Percentiles rank a stretch among this genome's conserved stretches.
phyloP scores from a whole-genome alignment of 192 early-diverging fungal genomes.

The Coemansia umbellata region DNA sequence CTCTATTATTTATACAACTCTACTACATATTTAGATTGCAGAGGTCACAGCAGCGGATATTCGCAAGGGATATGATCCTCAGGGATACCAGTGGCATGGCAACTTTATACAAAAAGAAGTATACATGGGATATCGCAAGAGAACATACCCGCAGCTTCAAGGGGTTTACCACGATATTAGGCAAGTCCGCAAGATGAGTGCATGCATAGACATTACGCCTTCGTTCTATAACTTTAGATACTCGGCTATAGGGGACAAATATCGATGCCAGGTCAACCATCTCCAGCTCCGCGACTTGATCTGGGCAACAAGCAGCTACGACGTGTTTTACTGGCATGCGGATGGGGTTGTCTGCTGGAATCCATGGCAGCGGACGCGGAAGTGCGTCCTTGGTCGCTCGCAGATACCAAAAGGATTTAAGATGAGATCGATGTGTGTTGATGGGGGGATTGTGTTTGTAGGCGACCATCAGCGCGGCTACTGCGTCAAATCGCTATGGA shows the following conservation, averaged over 20 bases:
- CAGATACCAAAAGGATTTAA: conserved; percentile 19
- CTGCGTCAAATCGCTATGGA: conserved; percentile 20
- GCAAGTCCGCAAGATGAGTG: conserved; percentile 17
- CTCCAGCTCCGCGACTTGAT: conserved; percentile 51
- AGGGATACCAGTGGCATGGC: conserved; percentile 57
- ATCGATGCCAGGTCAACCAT: conserved; percentile 35
- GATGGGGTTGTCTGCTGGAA: conserved; percentile 41
- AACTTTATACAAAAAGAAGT: conserved; percentile 15
- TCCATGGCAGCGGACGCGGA: conserved; percentile 13
- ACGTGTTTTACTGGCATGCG: conserved; percentile 37
- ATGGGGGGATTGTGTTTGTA: conserved; percentile 28
- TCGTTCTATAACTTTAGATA: conserved; percentile 25
- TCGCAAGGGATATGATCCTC: conserved; percentile 47
- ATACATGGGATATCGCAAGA: conserved; percentile 49
- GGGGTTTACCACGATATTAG: conserved; percentile 42
- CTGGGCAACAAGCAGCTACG: conserved; percentile 40
- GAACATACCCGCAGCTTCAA: conserved; percentile 47
- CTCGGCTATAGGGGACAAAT: conserved; percentile 19
- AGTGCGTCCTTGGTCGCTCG: conserved; percentile 15
- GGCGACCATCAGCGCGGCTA: conserved; percentile 40
- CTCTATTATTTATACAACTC: not conserved
- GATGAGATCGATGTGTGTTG: conserved; percentile 37
- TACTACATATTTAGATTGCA: conserved; percentile 5
- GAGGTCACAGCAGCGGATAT: conserved; percentile 21
- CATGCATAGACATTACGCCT: conserved; percentile 7